Evolutionary conservation across 352 stramenopile genomes (phyloP), one percentile per base, ranked within the genome.

Genomic region (Phytophthora pini): DNA sequence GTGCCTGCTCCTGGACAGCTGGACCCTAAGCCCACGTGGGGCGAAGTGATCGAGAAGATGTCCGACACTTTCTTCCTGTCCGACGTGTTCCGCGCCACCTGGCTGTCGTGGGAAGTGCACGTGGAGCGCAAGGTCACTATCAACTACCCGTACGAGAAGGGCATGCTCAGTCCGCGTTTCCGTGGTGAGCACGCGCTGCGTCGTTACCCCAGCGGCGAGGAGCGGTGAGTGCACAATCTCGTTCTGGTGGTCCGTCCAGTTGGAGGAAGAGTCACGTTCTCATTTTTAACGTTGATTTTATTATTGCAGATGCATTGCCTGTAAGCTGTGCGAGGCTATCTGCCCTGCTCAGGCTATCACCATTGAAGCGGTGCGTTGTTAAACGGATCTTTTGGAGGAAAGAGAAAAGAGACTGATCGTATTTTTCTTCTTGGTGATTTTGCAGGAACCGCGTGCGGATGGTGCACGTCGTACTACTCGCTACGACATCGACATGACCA

Each of bases 401-500:
- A 13, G 13, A 38, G 29, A 48, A 61, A 10, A 29, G 38, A 12
- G 2, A 17, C 34, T 69, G 31, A 65, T 47, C 5, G 32, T 36
- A 4, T 48, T 49, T 24, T 29, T 26, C 41, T 45, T 41, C 27
- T 27, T 13, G 12, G 45, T 44, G 3, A 46, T 52, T 20, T 27
- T 68, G 17, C 47, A 93, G 84, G 97, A 99, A 75, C 87, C 94
- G 55, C 94, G 98, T 74, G 96, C 97, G 53, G 98, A 99, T 77
- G 97, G 97, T 45, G 96, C 93, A 31, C 90, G 98, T 72, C 95
- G 97, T 77, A 99, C 98, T n/a, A 99, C 97, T 12, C 91, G 97
- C 55, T 99, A 99, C 84, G 98, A 99, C 81, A 99, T 99, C 76
- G 98, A 99, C 83, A 99, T 99, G 97, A 99, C 98, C 69, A 99